phyloP scores from a whole-genome alignment of 306 rosid species.

The Fragaria ananassa region DNA sequence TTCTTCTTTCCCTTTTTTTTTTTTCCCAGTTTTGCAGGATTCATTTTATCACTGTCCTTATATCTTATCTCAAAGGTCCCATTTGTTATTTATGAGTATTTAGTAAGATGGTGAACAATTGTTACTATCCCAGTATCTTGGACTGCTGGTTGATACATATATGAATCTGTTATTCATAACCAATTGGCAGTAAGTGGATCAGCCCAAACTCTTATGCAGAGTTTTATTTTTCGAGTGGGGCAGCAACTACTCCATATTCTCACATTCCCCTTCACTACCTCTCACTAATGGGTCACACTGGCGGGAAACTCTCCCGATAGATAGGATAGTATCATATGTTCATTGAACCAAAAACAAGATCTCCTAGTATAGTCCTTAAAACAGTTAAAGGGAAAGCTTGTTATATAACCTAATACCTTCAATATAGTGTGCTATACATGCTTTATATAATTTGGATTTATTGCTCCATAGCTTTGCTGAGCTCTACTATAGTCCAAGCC shows the following conservation, averaged over 20 bases:
- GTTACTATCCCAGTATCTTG: not conserved
- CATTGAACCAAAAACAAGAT: not conserved
- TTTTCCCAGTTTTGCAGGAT: too few species aligned
- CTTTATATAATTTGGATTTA: not conserved
- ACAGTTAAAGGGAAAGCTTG: not conserved
- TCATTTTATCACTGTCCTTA: too few species aligned
- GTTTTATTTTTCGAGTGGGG: not conserved
- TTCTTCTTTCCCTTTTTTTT: not conserved
- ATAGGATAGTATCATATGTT: not conserved
- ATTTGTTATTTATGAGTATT: not conserved
- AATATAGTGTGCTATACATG: too few species aligned
- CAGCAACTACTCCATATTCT: not conserved
- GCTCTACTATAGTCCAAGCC: conserved; percentile 8
- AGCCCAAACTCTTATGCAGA: not conserved
- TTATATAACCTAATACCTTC: not conserved
- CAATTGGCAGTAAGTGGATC: not conserved
- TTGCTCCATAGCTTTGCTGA: not conserved
- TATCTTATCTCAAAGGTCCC: not conserved
- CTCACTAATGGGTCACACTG: not conserved
- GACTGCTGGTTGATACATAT: not conserved
- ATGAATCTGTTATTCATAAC: not conserved
- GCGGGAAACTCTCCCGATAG: not conserved
- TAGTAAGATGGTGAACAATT: not conserved
- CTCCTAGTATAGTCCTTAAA: not conserved
- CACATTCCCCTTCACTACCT: not conserved